phyloP scores from a whole-genome alignment of 768 basidiomycete genomes.

The Thelephora ganbajun region DNA sequence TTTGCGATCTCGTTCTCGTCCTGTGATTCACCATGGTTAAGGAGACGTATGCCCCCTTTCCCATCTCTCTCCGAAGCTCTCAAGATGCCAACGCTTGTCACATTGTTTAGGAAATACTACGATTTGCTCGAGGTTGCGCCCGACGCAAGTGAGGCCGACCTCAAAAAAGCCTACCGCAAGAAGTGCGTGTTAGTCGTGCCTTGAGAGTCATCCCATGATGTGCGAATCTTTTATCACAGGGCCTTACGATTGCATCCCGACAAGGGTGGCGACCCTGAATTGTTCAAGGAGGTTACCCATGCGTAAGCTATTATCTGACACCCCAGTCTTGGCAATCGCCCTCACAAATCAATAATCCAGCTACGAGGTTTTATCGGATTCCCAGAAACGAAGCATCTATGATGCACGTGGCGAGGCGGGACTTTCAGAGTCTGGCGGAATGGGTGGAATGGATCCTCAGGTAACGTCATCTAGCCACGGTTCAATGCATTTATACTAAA shows the following conservation, averaged over 20 bases:
- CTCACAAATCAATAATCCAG: constrained; percentile 23
- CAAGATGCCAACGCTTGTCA: constrained; percentile 1
- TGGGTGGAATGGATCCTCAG: constrained; percentile 96
- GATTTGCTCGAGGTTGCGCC: constrained; percentile 82
- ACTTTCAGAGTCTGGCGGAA: constrained; percentile 70
- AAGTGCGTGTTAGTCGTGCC: constrained; percentile 34
- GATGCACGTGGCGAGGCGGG: constrained; percentile 91
- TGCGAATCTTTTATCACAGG: constrained; percentile 24
- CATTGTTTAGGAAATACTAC: constrained; percentile 63
- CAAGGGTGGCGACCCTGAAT: constrained; percentile 92
- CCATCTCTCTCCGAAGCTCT: constrained; percentile 5
- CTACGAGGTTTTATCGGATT: constrained; percentile 87
- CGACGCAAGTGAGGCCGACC: constrained; percentile 66
- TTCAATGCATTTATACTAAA: neutral
- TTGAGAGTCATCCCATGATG: neutral
- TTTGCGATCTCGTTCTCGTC: neutral
- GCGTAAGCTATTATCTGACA: constrained; percentile 41
- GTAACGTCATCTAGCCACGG: constrained; percentile 23
- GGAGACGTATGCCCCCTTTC: constrained; percentile 35
- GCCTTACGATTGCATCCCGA: constrained; percentile 80
- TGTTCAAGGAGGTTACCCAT: constrained; percentile 96
- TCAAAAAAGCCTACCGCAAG: constrained; percentile 94
- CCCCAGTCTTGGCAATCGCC: neutral
- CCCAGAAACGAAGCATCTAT: constrained; percentile 69
- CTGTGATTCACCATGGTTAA: constrained; percentile 37